Evolutionary conservation across 192 early-diverging fungal genomes (phyloP).

Genomic region (Lunasporangiospora selenospora): DNA sequence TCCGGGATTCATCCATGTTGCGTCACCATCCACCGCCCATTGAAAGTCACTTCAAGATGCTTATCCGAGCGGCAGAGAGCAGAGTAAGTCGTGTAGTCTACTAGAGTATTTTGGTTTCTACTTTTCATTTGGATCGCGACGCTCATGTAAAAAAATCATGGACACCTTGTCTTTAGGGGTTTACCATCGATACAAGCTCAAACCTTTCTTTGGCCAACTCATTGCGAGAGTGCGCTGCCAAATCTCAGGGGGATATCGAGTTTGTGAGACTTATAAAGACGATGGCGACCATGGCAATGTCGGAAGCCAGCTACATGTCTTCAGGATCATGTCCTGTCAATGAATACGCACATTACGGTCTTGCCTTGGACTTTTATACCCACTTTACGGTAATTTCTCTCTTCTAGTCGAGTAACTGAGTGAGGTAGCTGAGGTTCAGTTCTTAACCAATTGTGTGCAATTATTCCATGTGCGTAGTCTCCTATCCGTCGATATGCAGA

Average conservation of each 20-base stretch:
- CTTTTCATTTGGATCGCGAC: too few species aligned
- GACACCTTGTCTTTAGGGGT: slow-evolving; percentile 55
- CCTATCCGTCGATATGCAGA: slow-evolving; percentile 86
- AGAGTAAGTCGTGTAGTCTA: too few species aligned
- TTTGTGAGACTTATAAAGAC: slow-evolving; percentile 67
- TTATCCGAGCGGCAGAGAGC: slow-evolving; percentile 61
- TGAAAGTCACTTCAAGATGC: slow-evolving; percentile 64
- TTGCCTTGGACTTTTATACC: slow-evolving; percentile 80
- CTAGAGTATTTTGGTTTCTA: too few species aligned
- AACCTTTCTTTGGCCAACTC: slow-evolving; percentile 70
- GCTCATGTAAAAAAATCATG: too few species aligned
- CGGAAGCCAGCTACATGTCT: slow-evolving; percentile 76
- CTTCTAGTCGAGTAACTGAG: neutral
- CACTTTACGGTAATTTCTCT: slow-evolving; percentile 70
- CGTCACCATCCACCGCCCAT: slow-evolving; percentile 73
- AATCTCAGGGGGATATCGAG: slow-evolving; percentile 55
- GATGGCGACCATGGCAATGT: slow-evolving; percentile 81
- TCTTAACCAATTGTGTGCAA: too few species aligned
- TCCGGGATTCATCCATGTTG: slow-evolving; percentile 64
- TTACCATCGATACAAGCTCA: slow-evolving; percentile 67
- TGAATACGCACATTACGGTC: slow-evolving; percentile 73
- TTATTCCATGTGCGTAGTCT: too few species aligned
- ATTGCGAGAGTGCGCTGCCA: slow-evolving; percentile 50
- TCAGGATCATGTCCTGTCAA: slow-evolving; percentile 53
- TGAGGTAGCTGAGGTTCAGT: too few species aligned